Conservation (phyloP, 805 yeast species). For the Dipodascus geniculatus region DNA sequence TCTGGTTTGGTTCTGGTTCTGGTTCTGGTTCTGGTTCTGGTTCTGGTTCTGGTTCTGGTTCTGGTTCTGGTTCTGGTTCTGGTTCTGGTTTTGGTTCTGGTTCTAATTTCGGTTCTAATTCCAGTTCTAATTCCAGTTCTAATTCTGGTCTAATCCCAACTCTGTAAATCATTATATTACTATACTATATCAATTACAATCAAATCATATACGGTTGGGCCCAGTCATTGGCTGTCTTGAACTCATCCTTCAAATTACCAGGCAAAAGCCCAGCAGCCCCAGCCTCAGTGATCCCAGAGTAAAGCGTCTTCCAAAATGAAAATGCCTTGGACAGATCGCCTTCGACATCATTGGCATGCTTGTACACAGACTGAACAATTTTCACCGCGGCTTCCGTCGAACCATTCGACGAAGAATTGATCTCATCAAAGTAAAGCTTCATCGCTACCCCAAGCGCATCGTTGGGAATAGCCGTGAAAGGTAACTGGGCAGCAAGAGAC, state of each 20-base stretch:
- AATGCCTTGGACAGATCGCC: slow-evolving; percentile 18
- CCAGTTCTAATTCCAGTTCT: background rate
- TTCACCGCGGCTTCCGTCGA: slow-evolving; percentile 9
- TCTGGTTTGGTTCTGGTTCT: background rate
- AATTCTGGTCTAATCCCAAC: too few relatives aligned
- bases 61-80: background rate
- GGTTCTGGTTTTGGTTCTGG: too few relatives aligned
- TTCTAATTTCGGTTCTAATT: background rate
- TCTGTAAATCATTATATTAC: too few relatives aligned
- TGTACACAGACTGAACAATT: slow-evolving; percentile 16
- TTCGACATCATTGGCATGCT: slow-evolving; percentile 17
- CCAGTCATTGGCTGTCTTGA: slow-evolving; percentile 12
- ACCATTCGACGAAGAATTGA: slow-evolving; percentile 1
- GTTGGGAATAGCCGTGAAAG: slow-evolving; percentile 51
- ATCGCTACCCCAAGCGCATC: slow-evolving; percentile 52
- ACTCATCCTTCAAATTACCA: slow-evolving; percentile 18
- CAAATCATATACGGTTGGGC: slow-evolving; percentile 5
- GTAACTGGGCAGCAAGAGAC: slow-evolving; percentile 41
- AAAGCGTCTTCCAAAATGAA: slow-evolving; percentile 20
- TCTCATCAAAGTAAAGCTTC: slow-evolving; percentile 40
- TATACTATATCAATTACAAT: background rate
- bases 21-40: background rate
- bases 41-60: background rate
- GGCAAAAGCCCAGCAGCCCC: slow-evolving; percentile 28
- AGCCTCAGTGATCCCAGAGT: slow-evolving; percentile 25